Evolutionary conservation across 2,329 filamentous ascomycete genomes (phyloP), one percentile per base, ranked within the genome.

Genomic region (Botrytis fragariae): DNA sequence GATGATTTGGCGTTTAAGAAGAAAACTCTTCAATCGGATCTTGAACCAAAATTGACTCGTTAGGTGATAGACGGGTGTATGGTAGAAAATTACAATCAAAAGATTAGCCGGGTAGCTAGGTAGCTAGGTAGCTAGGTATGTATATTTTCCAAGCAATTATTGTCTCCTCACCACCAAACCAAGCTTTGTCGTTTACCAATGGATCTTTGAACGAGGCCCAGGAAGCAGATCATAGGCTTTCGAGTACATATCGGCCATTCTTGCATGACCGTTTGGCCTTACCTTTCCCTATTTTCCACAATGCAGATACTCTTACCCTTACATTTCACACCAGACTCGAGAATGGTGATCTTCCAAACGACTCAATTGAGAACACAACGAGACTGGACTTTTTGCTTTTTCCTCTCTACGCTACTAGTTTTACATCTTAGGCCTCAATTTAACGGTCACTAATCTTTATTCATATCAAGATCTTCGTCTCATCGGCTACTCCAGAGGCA

Each of bases 401-500:
- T 5, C 3, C 48, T 29, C n/a, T 54, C 7, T 0, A 9, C 3
- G 9, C 51, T 72, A 9, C 45, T 69, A 16, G 8, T n/a, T 69
- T 37, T 44, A 32, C n/a, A 61, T 51, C 42, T 59, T 18, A 37
- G 57, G 32, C 62, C 51, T 72, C 71, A 68, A 37, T 57, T 72
- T 25, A 32, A 61, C 22, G 9, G 48, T 69, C 45, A 35, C 32
- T 48, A 72, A 48, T 51, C 63, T 72, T 61, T 22, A 69, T 59
- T 39, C 51, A 51, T 45, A 51, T 72, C 32, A 22, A 54, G 54
- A 59, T 73, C 75, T 74, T 77, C 75, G 67, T 74, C 68, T 51
- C 72, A 64, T 74, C 75, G 78, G 77, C 74, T 73, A 78, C 73
- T 77, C 76, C 76, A 76, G 74, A 71, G 73, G 74, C 75, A 76